Conservation (phyloP, 164 flowering plant species). For the Malania oleifera region DNA sequence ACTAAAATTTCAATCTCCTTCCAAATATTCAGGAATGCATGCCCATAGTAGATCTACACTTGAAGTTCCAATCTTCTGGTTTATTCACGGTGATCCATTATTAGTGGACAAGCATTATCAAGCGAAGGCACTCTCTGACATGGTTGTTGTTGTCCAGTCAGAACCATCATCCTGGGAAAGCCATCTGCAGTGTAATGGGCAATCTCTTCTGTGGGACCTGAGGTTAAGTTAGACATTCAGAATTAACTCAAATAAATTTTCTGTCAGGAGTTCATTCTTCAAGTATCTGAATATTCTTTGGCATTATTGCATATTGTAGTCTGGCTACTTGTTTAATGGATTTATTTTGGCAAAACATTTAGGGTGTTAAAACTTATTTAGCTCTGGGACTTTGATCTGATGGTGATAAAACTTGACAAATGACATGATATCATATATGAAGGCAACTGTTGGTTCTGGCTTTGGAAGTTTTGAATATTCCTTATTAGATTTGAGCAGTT, state of each 20-base stretch:
- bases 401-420: not conserved
- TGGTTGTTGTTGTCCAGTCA: slow-evolving; percentile 96
- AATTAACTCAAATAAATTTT: not conserved
- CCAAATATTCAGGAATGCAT: slow-evolving; percentile 57
- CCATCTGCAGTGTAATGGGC: slow-evolving; percentile 96
- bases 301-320: too few species aligned
- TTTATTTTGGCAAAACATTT: too few species aligned
- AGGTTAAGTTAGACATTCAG: slow-evolving; percentile 39
- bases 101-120: slow-evolving; percentile 94
- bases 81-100: slow-evolving; percentile 76
- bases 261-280: not conserved
- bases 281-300: not conserved
- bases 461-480: not conserved
- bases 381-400: not conserved
- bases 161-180: slow-evolving; percentile 88
- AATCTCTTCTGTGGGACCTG: slow-evolving; percentile 80
- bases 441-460: not conserved
- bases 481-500: not conserved
- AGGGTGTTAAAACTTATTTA: too few species aligned
- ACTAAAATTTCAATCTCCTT: not conserved
- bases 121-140: slow-evolving; percentile 93
- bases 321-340: too few species aligned
- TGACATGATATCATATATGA: not conserved
- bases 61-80: slow-evolving; percentile 97
- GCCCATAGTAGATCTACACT: slow-evolving; percentile 79